Evolutionary conservation across 2,329 filamentous ascomycete species (phyloP).

Genomic region (Rugonectria rugulosa): DNA sequence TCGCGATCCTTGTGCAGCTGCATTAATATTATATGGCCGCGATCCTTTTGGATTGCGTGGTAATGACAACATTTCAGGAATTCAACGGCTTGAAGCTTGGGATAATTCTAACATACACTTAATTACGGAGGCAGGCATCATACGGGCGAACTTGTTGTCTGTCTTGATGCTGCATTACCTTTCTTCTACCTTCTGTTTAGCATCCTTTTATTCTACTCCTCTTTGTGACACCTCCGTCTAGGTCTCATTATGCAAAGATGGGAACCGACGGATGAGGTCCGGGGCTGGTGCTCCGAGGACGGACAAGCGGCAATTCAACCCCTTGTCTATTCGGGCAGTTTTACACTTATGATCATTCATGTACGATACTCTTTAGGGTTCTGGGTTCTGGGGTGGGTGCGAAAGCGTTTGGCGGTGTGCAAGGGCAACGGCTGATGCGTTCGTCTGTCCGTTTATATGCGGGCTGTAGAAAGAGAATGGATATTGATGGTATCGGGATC

Average conservation of each 20-base stretch:
- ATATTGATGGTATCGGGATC: constrained; percentile 10
- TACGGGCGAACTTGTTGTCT: constrained; percentile 18
- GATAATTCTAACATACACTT: constrained; percentile 35
- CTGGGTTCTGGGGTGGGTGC: constrained; percentile 3
- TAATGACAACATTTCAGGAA: constrained; percentile 25
- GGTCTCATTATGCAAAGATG: not conserved
- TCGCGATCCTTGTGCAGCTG: constrained; percentile 26
- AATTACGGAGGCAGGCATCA: constrained; percentile 34
- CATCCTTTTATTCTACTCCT: not conserved
- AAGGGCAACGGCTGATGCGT: constrained; percentile 1
- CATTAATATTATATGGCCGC: constrained; percentile 15
- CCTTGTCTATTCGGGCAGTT: not conserved
- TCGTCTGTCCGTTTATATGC: constrained; percentile 10
- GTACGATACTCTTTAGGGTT: constrained; percentile 31
- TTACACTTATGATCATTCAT: constrained; percentile 26
- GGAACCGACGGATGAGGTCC: constrained; percentile 1
- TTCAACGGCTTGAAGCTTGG: constrained; percentile 34
- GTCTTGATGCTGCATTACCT: constrained; percentile 26
- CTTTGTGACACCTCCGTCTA: not conserved
- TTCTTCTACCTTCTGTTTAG: constrained; percentile 27
- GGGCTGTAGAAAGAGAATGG: constrained; percentile 5
- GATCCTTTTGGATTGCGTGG: constrained; percentile 29
- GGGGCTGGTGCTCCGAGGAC: constrained; percentile 19
- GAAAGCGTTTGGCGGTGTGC: constrained; percentile 15
- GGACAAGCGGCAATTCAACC: no score